Base-by-base conservation (phyloP, 2,329 filamentous ascomycete genomes). In the Penicillium expansum region DNA sequence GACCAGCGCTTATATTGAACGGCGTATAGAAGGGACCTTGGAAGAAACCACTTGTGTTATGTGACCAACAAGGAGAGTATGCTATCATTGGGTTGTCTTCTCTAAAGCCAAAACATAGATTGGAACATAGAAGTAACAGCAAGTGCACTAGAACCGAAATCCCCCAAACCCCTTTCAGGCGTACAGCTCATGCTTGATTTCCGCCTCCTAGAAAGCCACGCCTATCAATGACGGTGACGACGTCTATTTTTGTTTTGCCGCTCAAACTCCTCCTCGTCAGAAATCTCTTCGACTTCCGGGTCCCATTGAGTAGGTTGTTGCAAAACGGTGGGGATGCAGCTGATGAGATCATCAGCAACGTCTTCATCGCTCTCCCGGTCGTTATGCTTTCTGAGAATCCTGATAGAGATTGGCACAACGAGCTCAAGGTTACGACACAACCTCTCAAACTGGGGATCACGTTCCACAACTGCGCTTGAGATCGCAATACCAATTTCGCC, bases 271-370 rank as follows among this genome's bases (percentile, higher is more conserved):
- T 51, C 48, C 38, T 44, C 38, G 11, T 35, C 49, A 16, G 38
- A 35, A 18, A 16, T n/a, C 27, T 48, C 52, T 48, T 49, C 35
- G 9, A 29, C 20, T 3, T 32, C 20, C 2, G 43, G 35, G 5
- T 49, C 33, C 33, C 33, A 54, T 16, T 10, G 9, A 16, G 10
- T 2, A 7, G 52, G 52, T 11, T 49, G 27, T 20, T 49, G 52
- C 27, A 54, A 13, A 20, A 11, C 9, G 3, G 24, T 33, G 2
- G 52, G 52, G 14, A 54, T 54, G 20, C 52, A 54, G 33, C 16
- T 48, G 13, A 54, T 54, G 3, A 54, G 35, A 27, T 54, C 52
- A 14, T 48, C 35, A 14, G 43, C 52, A n/a, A 54, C 18, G 3
- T 33, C 35, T 27, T n/a, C 27, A n/a, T 48, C 33, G 0, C 27